Base-by-base conservation (phyloP, 345 rosid genomes). In the Boechera stricta region DNA sequence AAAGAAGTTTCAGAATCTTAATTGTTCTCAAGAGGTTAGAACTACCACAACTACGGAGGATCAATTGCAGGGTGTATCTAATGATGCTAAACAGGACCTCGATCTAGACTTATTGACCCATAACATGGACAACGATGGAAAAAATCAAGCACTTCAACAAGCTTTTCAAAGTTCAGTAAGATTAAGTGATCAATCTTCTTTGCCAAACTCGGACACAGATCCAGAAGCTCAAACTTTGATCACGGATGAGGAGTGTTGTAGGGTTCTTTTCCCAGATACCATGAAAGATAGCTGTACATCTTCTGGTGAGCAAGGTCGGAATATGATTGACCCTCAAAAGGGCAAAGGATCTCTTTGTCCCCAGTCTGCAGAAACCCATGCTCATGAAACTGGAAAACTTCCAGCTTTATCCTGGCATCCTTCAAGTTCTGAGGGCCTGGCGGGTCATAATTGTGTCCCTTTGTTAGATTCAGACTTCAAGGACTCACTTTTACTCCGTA, bases 211-310 rank as follows among this genome's bases (percentile, higher is more conserved):
- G 54, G 81, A 69, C 41, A 72, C 70, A 28, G 73, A 80, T 35
- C 85, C 77, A 71, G 78, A 82, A 71, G 88, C 87, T 59, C 84
- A 84, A 36, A 75, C 87, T 61, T 78, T 91, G 83, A 81, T 90
- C 79, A 80, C 97, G 13, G 97, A 95, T 77, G 97, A 90, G 73
- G 98, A 93, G 80, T 93, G 94, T 73, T 92, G 97, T 79, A 82
- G 86, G 85, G 82, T 84, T 74, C 86, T 93, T 77, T 90, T 95
- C 60, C 82, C 87, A 7, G 96, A 92, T 71, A 85, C 82, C 74
- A 67, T 78, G 63, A 86, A 71, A 39, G 83, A 80, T 71, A 79
- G 75, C 58, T 58, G 66, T 60, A 81, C 84, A 73, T 39, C 87
- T 62, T 65, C 88, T 64, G 86, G 68, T 59, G 73, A 80, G 13